Percentiles rank a stretch among this genome's conserved stretches.
Evolutionary conservation across 169 alveolate species (phyloP).

Genomic region (Cryptosporidium parvum): DNA sequence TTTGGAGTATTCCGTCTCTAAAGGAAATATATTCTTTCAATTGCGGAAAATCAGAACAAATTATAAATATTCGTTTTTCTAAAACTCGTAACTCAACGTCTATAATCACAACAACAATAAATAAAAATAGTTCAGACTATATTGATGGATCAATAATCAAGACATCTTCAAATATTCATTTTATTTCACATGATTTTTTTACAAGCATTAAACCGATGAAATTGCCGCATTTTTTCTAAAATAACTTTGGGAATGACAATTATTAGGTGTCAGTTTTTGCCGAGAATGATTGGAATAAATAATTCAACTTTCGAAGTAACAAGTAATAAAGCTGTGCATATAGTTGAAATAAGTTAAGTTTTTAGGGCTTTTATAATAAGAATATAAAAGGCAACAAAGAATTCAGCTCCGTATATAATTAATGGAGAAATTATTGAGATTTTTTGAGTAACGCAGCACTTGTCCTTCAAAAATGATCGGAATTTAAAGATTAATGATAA

Average conservation of each 20-base stretch:
- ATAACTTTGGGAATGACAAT: background rate
- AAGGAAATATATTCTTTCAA: background rate
- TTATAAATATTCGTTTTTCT: constrained; percentile 29
- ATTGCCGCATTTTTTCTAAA: background rate
- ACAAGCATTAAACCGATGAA: background rate
- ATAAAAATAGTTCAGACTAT: background rate
- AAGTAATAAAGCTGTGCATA: too few species aligned
- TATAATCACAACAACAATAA: constrained; percentile 1
- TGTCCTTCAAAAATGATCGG: too few species aligned
- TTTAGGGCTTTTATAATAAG: too few species aligned
- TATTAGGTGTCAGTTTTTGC: too few species aligned
- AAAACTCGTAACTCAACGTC: constrained; percentile 30
- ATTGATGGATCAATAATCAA: background rate
- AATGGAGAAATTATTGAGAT: background rate
- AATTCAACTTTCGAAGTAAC: too few species aligned
- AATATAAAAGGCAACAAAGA: too few species aligned
- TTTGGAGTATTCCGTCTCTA: constrained; percentile 38
- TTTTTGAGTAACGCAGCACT: background rate
- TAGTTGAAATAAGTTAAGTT: too few species aligned
- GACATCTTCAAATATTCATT: constrained; percentile 9
- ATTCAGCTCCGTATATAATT: too few species aligned
- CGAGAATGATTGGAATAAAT: too few species aligned
- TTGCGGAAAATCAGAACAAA: background rate
- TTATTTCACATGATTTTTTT: constrained; percentile 13
- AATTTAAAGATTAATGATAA: too few species aligned